phyloP scores from a whole-genome alignment of 192 early-diverging fungal species.

The Oehlia diaphana region DNA sequence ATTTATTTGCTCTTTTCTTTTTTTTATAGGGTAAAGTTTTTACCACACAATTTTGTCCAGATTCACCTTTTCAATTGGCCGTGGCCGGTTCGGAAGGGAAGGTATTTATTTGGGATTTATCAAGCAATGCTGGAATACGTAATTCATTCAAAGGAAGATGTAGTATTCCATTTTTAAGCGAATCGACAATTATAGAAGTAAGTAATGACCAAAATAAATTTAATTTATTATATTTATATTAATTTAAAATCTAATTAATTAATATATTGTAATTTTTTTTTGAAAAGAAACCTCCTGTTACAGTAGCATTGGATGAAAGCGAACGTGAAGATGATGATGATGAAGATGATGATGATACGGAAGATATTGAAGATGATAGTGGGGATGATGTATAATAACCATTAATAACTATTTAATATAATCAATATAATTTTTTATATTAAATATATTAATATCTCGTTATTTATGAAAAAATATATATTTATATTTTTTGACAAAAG shows the following conservation, averaged over 20 bases:
- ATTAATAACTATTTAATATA: not conserved
- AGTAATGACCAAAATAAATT: not conserved
- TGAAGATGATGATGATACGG: constrained; percentile 30
- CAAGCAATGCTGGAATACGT: constrained; percentile 82
- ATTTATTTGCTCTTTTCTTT: not conserved
- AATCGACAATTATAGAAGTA: constrained; percentile 1
- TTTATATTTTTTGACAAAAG: no score
- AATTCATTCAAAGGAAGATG: constrained; percentile 55
- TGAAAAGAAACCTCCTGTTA: constrained; percentile 51
- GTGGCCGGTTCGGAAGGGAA: constrained; percentile 89
- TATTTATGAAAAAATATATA: no score
- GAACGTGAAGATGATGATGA: no score
- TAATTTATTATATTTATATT: not conserved
- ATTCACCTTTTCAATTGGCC: constrained; percentile 88
- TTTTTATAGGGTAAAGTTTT: constrained; percentile 71
- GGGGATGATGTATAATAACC: constrained; percentile 39
- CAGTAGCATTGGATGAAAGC: constrained; percentile 47
- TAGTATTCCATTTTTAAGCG: not conserved
- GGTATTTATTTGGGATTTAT: constrained; percentile 90
- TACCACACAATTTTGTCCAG: constrained; percentile 81
- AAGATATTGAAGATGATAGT: constrained; percentile 38
- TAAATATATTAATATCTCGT: no score
- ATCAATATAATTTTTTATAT: not conserved
- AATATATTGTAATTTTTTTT: constrained; percentile 33
- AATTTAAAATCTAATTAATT: constrained; percentile 31